Conservation (phyloP, 2,329 filamentous ascomycete species). For the Knoxdaviesia capensis region DNA sequence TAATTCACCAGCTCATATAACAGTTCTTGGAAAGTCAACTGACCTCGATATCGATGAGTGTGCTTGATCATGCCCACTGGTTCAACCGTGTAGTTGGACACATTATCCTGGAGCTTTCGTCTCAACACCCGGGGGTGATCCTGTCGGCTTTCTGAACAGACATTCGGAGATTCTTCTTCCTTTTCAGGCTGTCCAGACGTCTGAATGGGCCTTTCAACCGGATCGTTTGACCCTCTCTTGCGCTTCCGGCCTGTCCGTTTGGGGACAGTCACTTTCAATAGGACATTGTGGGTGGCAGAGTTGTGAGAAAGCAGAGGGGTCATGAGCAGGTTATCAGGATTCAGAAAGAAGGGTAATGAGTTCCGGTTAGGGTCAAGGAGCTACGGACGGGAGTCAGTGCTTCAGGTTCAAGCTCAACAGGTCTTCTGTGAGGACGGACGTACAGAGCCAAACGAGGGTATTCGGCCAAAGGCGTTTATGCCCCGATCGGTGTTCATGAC, state of each 20-base stretch:
- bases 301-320: constrained; percentile 62
- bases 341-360: constrained; percentile 50
- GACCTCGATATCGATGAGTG: constrained; percentile 70
- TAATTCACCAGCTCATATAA: not conserved
- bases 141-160: constrained; percentile 22
- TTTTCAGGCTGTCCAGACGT: constrained; percentile 5
- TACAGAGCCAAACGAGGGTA: constrained; percentile 18
- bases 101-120: constrained; percentile 50
- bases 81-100: constrained; percentile 43
- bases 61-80: constrained; percentile 53
- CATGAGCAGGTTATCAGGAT: constrained; percentile 60
- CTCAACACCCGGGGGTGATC: constrained; percentile 36
- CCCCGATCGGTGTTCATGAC: constrained; percentile 22
- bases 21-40: constrained; percentile 3
- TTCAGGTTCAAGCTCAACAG: not conserved
- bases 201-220: constrained; percentile 30
- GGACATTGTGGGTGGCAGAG: constrained; percentile 58
- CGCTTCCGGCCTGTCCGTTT: constrained; percentile 72
- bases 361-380: constrained; percentile 26
- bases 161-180: constrained; percentile 8
- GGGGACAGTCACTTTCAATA: constrained; percentile 73
- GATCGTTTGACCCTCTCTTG: constrained; percentile 54
- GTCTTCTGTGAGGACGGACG: constrained; percentile 5
- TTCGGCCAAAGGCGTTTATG: constrained; percentile 20
- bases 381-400: constrained; percentile 10